Evolutionary conservation across 805 yeast genomes (phyloP).

Genomic region (Candida easanensis): DNA sequence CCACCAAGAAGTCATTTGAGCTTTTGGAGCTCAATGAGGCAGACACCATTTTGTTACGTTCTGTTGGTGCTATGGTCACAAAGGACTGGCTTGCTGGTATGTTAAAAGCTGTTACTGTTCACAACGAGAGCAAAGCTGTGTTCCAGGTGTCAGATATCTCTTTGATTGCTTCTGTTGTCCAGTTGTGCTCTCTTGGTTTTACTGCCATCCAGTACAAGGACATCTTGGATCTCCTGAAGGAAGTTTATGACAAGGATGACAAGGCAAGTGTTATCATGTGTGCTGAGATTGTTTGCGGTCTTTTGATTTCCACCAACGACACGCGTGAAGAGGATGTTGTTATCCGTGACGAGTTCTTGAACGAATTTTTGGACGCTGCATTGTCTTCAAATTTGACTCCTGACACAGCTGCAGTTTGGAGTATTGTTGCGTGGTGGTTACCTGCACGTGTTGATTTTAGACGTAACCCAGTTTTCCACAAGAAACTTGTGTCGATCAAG

Average conservation of each 20-base stretch:
- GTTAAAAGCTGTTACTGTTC: constrained; percentile 52
- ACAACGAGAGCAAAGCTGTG: constrained; percentile 65
- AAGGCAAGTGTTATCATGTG: constrained; percentile 72
- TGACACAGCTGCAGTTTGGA: constrained; percentile 74
- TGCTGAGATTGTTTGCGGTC: constrained; percentile 68
- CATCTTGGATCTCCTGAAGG: constrained; percentile 46
- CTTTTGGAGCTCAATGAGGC: constrained; percentile 32
- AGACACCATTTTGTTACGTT: constrained; percentile 42
- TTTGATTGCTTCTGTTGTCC: constrained; percentile 48
- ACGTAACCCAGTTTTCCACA: constrained; percentile 51
- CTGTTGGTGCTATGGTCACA: constrained; percentile 44
- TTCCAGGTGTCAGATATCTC: constrained; percentile 67
- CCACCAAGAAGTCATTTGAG: constrained; percentile 27
- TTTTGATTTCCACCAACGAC: constrained; percentile 47
- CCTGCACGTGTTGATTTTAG: constrained; percentile 66
- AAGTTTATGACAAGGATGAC: constrained; percentile 59
- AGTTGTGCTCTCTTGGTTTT: constrained; percentile 44
- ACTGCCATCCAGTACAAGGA: constrained; percentile 47
- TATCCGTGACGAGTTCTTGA: constrained; percentile 45
- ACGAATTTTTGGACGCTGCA: constrained; percentile 41
- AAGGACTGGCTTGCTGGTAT: constrained; percentile 58
- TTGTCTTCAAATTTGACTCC: constrained; percentile 64
- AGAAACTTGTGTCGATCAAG: constrained; percentile 39
- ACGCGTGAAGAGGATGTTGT: constrained; percentile 34
- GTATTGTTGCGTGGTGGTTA: constrained; percentile 69